phyloP scores from a whole-genome alignment of 1,139 yeast species.

The Taphrina populina region DNA sequence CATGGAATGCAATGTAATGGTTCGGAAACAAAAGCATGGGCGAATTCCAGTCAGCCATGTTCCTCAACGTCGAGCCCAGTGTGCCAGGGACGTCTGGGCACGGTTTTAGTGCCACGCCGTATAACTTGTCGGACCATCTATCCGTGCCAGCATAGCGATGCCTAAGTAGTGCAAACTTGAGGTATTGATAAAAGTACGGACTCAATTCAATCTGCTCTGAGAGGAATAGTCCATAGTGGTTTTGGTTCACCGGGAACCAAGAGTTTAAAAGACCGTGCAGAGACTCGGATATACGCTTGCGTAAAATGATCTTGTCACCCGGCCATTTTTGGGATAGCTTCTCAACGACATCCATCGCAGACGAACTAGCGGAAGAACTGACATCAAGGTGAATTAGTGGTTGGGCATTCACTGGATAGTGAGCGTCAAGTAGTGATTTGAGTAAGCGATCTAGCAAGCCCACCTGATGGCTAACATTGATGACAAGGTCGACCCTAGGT shows the following conservation, averaged over 20 bases:
- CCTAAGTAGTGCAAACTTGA: background rate
- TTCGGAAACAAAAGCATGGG: conserved; percentile 1
- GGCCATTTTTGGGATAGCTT: conserved; percentile 6
- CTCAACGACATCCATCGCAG: background rate
- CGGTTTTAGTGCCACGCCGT: conserved; percentile 2
- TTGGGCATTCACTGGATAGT: background rate
- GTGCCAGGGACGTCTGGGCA: background rate
- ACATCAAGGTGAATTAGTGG: conserved; percentile 3
- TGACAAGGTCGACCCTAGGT: conserved; percentile 10
- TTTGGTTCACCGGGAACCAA: conserved; percentile 4
- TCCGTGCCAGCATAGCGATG: background rate
- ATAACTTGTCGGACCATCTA: background rate
- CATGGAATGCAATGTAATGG: background rate
- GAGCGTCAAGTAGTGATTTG: background rate
- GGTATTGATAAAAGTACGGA: conserved; percentile 4
- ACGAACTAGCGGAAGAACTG: background rate
- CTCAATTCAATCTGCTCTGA: conserved; percentile 3
- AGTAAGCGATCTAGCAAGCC: conserved; percentile 1
- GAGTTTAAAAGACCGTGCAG: background rate
- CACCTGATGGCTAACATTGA: conserved; percentile 1
- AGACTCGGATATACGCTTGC: background rate
- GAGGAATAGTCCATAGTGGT: background rate
- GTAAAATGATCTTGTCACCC: background rate
- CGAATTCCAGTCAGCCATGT: background rate
- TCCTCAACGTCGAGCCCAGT: background rate